phyloP scores from a whole-genome alignment of 805 yeast genomes.

The Candida pseudoglaebosa region DNA sequence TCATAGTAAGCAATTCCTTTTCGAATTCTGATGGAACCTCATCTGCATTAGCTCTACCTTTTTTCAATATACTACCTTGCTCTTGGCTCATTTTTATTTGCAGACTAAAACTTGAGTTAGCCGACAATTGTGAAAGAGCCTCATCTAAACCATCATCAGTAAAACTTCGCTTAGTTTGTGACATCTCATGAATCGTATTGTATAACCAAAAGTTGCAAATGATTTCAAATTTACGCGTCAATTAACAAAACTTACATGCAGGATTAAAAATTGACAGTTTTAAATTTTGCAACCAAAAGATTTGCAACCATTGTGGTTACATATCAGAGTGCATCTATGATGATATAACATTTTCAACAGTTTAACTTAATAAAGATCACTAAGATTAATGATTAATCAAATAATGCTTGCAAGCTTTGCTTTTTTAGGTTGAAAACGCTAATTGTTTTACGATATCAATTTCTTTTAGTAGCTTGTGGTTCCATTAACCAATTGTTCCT shows the following conservation, averaged over 20 bases:
- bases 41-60: conserved; percentile 28
- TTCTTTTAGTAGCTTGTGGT: no score
- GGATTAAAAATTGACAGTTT: no score
- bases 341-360: no score
- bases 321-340: no score
- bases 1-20: conserved; percentile 34
- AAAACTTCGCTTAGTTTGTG: conserved; percentile 1
- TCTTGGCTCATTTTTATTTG: conserved; percentile 1
- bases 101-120: neutral
- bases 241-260: neutral
- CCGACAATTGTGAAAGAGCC: neutral
- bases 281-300: neutral
- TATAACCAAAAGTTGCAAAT: neutral
- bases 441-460: no score
- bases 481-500: no score
- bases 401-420: no score
- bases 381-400: no score
- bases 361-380: no score
- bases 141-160: neutral
- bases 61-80: conserved; percentile 32
- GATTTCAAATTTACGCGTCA: neutral
- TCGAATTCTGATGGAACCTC: conserved; percentile 42
- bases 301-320: conserved; percentile 3
- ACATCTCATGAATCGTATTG: neutral
- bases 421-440: no score